Evolutionary conservation across 2,329 filamentous ascomycete genomes (phyloP).

Genomic region (Hansfordia pulvinata): DNA sequence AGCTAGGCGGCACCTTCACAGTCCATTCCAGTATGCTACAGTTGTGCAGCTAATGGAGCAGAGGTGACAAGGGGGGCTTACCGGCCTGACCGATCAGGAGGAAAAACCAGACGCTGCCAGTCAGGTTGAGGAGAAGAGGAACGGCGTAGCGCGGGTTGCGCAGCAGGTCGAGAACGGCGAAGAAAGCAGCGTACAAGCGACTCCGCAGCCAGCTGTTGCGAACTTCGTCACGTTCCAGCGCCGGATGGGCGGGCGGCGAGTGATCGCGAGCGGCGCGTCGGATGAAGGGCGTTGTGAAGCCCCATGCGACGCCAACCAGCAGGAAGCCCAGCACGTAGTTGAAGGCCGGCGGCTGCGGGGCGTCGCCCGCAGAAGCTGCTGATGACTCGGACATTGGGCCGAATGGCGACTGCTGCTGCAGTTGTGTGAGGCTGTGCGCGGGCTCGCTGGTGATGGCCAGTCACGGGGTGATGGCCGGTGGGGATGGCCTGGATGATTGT

Average conservation of each 20-base stretch:
- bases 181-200: constrained; percentile 52
- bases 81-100: constrained; percentile 83
- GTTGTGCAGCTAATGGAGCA: constrained; percentile 3
- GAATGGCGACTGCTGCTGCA: no score
- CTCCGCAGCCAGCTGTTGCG: constrained; percentile 45
- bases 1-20: not conserved
- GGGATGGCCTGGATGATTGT: no score
- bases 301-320: constrained; percentile 85
- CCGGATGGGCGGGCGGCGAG: constrained; percentile 44
- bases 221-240: constrained; percentile 36
- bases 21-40: not conserved
- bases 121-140: constrained; percentile 76
- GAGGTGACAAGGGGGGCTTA: constrained; percentile 30
- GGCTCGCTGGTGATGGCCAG: no score
- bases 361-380: no score
- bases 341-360: constrained; percentile 42
- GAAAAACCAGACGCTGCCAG: constrained; percentile 94
- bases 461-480: no score
- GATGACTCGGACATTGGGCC: no score
- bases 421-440: no score
- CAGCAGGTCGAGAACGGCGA: constrained; percentile 65
- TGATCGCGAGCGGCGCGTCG: constrained; percentile 70
- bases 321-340: constrained; percentile 85
- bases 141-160: constrained; percentile 73
- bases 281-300: constrained; percentile 86